phyloP scores from a whole-genome alignment of 768 basidiomycete genomes.

The Scleroderma bovista region DNA sequence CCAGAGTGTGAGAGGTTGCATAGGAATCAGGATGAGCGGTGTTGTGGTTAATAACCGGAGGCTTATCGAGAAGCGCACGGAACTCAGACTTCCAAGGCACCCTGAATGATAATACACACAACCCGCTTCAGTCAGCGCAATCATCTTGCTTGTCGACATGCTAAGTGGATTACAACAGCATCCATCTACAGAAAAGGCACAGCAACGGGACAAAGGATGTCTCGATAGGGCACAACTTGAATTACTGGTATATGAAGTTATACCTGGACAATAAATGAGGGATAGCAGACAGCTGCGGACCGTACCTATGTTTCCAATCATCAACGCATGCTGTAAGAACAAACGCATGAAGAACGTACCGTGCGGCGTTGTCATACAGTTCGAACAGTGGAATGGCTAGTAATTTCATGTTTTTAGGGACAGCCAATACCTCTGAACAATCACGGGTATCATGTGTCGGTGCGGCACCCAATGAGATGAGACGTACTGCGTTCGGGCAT shows the following conservation, averaged over 20 bases:
- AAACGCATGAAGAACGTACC: conserved; percentile 36
- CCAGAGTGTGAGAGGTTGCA: too few species aligned
- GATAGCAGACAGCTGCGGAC: conserved; percentile 33
- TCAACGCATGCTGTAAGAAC: neutral
- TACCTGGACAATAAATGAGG: conserved; percentile 87
- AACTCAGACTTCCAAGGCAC: too few species aligned
- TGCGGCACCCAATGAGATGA: neutral
- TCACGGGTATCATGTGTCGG: neutral
- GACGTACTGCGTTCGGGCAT: conserved; percentile 90
- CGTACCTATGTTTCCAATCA: neutral
- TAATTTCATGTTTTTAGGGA: conserved; percentile 98
- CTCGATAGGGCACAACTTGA: too few species aligned
- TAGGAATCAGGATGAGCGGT: too few species aligned
- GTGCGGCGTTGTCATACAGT: conserved; percentile 93
- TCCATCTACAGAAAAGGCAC: too few species aligned
- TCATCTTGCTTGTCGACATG: too few species aligned
- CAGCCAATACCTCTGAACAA: conserved; percentile 81
- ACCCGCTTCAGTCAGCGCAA: too few species aligned
- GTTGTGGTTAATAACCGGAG: too few species aligned
- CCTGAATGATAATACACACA: too few species aligned
- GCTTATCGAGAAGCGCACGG: too few species aligned
- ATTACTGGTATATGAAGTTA: conserved; percentile 74
- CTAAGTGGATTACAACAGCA: too few species aligned
- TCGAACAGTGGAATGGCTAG: conserved; percentile 96
- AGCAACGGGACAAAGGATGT: too few species aligned